A percentile compares a stretch with the other conserved stretches of the same genome.
Evolutionary conservation across 495 filamentous ascomycete species (phyloP).

Genomic region (Xylaria bambusicola): DNA sequence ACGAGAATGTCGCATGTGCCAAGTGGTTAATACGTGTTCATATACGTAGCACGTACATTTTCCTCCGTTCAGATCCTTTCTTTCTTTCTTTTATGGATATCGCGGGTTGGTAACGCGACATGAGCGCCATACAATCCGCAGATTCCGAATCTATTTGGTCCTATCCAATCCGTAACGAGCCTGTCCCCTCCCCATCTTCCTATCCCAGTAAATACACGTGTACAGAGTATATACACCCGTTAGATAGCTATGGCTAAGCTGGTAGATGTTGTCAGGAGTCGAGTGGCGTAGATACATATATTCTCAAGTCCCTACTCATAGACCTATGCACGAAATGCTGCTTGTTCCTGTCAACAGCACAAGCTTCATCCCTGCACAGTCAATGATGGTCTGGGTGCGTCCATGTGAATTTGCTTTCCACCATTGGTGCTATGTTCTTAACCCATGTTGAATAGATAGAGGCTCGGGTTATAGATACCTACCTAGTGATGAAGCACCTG

Average conservation of each 20-base stretch:
- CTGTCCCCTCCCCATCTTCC: not conserved
- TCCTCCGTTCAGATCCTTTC: not conserved
- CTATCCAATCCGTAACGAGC: not conserved
- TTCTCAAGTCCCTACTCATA: not conserved
- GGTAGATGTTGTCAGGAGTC: not conserved
- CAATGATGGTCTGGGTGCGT: too few species aligned
- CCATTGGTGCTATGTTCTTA: too few species aligned
- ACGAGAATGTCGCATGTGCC: not conserved
- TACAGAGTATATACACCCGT: not conserved
- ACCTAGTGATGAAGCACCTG: too few species aligned
- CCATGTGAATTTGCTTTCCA: too few species aligned
- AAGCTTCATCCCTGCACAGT: not conserved
- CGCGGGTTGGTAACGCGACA: conserved; percentile 10
- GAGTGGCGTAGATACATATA: not conserved
- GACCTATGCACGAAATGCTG: not conserved
- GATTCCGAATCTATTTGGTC: not conserved
- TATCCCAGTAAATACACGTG: not conserved
- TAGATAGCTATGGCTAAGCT: not conserved
- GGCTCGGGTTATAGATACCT: too few species aligned
- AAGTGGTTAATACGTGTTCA: too few species aligned
- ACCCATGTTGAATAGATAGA: too few species aligned
- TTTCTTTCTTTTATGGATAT: not conserved
- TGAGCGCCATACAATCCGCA: not conserved
- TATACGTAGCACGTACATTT: too few species aligned
- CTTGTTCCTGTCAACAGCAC: not conserved